Evolutionary conservation across 345 rosid species (phyloP), one percentile per base, ranked within the genome.

Genomic region (Salix viminalis): DNA sequence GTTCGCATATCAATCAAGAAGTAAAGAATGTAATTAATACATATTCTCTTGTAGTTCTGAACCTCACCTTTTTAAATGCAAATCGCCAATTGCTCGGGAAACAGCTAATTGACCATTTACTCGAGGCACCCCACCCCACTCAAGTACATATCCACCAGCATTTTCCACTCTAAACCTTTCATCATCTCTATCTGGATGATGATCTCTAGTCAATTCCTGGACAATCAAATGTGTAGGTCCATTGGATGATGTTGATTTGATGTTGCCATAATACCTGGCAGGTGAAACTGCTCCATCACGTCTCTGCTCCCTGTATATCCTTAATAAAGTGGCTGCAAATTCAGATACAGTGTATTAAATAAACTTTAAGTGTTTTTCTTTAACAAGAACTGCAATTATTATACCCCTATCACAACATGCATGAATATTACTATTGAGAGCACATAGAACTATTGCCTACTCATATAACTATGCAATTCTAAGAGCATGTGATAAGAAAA

Each of bases 31-130:
- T 39, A 62, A 64, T n/a, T 54, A 52, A 76, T 50, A 75, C 48
- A 9, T 24, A 71, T 11, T 74, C 67, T 36, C 36, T 23, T 41
- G 21, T 54, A 39, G 34, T 71, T 56, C 48, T 46, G 46, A 75
- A 32, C 60, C 76, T 81, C 58, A 90, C 94, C 90, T 86, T 87
- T 87, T 92, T 70, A 83, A 87, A 50, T 80, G 73, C 58, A 92
- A 77, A 84, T 94, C 97, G 3, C 98, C 97, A 83, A 94, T 89
- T 62, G 98, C 85, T 75, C 98, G 94, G 76, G 98, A 94, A 78
- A 94, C 85, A 84, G 97, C 91, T 48, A 94, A 85, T 82, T 89
- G 91, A 64, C 98, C 97, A 78, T 94, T 94, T 69, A 94, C 97
- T 44, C 98, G 88, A 82, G 91, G 78, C 44, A 91, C 89, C 62